Evolutionary conservation across 106 monocot species (phyloP).

Genomic region (Allium cepa): DNA sequence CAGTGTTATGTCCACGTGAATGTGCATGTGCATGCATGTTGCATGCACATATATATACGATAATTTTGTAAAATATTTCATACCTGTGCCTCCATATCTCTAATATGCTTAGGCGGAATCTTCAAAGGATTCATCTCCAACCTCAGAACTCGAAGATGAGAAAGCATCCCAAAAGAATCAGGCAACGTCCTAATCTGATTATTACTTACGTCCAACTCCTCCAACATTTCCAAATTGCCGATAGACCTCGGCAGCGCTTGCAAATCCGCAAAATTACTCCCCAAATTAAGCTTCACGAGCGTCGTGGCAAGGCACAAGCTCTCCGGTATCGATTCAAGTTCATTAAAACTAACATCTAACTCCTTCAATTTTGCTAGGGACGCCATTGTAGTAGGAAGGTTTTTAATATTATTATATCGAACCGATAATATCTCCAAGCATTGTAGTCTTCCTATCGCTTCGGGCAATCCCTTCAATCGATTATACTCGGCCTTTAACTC

Average conservation of each 20-base stretch:
- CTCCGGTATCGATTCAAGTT: constrained; percentile 18
- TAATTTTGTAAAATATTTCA: not conserved
- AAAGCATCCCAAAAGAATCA: constrained; percentile 21
- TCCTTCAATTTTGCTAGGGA: constrained; percentile 17
- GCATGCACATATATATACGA: not conserved
- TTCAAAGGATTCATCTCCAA: constrained; percentile 17
- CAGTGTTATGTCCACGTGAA: too few relatives aligned
- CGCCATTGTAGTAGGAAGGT: constrained; percentile 11
- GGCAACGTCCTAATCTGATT: constrained; percentile 18
- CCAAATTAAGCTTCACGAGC: constrained; percentile 14
- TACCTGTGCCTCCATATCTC: constrained; percentile 22
- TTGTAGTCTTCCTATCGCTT: constrained; percentile 24
- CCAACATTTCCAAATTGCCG: constrained; percentile 20
- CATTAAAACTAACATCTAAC: constrained; percentile 20
- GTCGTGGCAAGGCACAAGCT: constrained; percentile 21
- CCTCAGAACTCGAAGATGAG: constrained; percentile 15
- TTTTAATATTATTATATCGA: constrained; percentile 19
- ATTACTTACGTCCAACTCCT: constrained; percentile 20
- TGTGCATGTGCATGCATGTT: not conserved
- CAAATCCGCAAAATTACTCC: constrained; percentile 19
- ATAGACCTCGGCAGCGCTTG: constrained; percentile 9
- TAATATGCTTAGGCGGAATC: constrained; percentile 14
- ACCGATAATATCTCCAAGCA: constrained; percentile 19
- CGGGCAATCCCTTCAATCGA: constrained; percentile 24
- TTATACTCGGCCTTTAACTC: constrained; percentile 32